phyloP scores from a whole-genome alignment of 257 asterid genomes.

The Solanum ahanhuiri region DNA sequence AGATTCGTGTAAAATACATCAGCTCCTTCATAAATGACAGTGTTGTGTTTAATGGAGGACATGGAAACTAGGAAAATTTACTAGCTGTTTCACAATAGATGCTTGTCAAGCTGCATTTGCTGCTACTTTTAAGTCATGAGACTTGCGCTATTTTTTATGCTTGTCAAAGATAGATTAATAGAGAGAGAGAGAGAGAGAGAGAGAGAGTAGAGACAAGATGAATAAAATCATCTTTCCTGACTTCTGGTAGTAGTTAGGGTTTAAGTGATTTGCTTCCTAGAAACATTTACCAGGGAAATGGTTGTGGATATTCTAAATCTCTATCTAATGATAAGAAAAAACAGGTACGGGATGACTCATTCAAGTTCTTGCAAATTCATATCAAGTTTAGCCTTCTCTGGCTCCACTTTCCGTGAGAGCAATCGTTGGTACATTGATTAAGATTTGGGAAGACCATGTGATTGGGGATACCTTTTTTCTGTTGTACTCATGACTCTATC shows the following conservation, averaged over 20 bases:
- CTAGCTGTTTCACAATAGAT: neutral
- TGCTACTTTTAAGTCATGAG: neutral
- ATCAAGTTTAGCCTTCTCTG: neutral
- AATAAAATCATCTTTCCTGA: neutral
- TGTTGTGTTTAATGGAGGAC: neutral
- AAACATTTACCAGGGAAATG: neutral
- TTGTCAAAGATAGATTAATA: neutral
- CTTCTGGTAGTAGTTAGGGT: neutral
- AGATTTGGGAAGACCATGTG: neutral
- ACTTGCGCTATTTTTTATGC: neutral
- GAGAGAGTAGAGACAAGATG: neutral
- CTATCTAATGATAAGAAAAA: neutral
- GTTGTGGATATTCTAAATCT: neutral
- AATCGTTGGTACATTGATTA: neutral
- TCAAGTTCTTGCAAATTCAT: neutral
- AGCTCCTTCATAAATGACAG: neutral
- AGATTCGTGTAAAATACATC: neutral
- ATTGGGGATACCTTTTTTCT: neutral
- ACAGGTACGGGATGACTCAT: neutral
- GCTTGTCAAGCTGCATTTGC: neutral
- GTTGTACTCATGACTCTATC: neutral
- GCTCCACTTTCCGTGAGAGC: neutral
- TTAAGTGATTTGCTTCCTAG: neutral
- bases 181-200: neutral
- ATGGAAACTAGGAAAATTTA: neutral